phyloP scores from a whole-genome alignment of 495 filamentous ascomycete genomes.

The Chaetomium cochliodes region DNA sequence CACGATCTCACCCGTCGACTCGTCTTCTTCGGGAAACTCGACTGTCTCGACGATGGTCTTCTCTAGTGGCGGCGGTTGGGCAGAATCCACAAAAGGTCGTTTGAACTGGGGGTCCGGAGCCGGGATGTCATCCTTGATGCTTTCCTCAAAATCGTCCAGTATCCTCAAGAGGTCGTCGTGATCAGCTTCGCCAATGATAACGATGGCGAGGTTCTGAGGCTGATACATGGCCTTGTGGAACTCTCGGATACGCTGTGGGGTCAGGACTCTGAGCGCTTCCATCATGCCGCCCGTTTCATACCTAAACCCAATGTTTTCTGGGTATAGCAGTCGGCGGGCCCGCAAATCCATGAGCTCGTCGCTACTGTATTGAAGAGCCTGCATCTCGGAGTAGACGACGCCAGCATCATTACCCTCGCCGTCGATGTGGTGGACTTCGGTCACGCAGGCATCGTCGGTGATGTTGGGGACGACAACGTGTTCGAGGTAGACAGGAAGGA shows the following conservation, averaged over 20 bases:
- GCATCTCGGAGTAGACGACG: constrained; percentile 99
- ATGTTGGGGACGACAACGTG: constrained; percentile 89
- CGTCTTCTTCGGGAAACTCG: constrained; percentile 95
- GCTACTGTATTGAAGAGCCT: constrained; percentile 82
- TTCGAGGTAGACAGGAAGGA: constrained; percentile 92
- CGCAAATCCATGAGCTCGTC: constrained; percentile 80
- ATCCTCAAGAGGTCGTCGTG: constrained; percentile 75
- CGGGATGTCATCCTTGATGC: constrained; percentile 78
- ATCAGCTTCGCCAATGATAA: constrained; percentile 86
- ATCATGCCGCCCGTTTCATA: constrained; percentile 98
- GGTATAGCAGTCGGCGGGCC: constrained; percentile 76
- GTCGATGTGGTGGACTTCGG: constrained; percentile 95
- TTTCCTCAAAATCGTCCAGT: constrained; percentile 84
- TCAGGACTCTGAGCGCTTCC: constrained; percentile 80
- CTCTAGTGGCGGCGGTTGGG: constrained; percentile 65
- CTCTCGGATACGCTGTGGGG: constrained; percentile 80
- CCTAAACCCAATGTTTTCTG: constrained; percentile 84
- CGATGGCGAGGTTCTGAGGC: constrained; percentile 87
- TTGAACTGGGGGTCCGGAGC: constrained; percentile 71
- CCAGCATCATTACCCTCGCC: constrained; percentile 91
- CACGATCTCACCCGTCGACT: constrained; percentile 81
- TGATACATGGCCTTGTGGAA: constrained; percentile 99
- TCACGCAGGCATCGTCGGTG: constrained; percentile 89
- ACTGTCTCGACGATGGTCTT: constrained; percentile 71
- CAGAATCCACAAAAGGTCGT: constrained; percentile 84